These are phyloP conservation scores for Mycosarcoma mackinlayi DNA, from an alignment of 1,284 basidiomycete genomes.

Conservation along the genomic window DNA sequence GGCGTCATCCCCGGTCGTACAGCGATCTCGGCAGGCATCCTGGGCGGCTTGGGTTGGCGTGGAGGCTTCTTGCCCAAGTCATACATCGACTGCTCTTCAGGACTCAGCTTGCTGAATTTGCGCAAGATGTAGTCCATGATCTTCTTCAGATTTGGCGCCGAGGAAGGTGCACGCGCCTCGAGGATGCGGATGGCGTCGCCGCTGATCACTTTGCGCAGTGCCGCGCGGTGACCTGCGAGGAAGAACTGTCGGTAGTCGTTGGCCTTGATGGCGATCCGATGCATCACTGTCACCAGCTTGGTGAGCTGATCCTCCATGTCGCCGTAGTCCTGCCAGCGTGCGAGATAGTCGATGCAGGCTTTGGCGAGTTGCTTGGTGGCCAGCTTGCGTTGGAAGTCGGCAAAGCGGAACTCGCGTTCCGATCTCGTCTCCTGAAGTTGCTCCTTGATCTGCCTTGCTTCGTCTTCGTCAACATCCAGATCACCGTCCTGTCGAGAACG, in stretches of 20 bases:
- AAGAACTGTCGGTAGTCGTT: slow-evolving; percentile 57
- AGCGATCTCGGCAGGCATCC: slow-evolving; percentile 55
- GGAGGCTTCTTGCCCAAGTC: slow-evolving; percentile 52
- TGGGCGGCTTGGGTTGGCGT: slow-evolving; percentile 43
- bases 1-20: slow-evolving; percentile 51
- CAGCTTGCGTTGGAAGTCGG: slow-evolving; percentile 61
- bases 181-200: slow-evolving; percentile 38
- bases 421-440: slow-evolving; percentile 40
- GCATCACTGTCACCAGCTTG: slow-evolving; percentile 60
- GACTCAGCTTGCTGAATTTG: slow-evolving; percentile 60
- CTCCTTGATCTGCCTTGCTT: slow-evolving; percentile 43
- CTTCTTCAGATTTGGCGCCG: slow-evolving; percentile 53
- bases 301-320: slow-evolving; percentile 54
- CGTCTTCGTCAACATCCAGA: slow-evolving; percentile 45
- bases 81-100: slow-evolving; percentile 56
- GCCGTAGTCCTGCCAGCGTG: slow-evolving; percentile 58
- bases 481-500: slow-evolving; percentile 45
- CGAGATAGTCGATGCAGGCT: slow-evolving; percentile 59
- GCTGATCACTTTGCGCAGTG: slow-evolving; percentile 45
- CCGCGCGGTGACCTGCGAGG: slow-evolving; percentile 34
- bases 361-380: slow-evolving; percentile 57
- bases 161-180: slow-evolving; percentile 30
- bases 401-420: slow-evolving; percentile 64
- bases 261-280: slow-evolving; percentile 63
- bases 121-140: slow-evolving; percentile 58